Base-by-base conservation (phyloP, 768 basidiomycete species). In the Agrocybe pediades region DNA sequence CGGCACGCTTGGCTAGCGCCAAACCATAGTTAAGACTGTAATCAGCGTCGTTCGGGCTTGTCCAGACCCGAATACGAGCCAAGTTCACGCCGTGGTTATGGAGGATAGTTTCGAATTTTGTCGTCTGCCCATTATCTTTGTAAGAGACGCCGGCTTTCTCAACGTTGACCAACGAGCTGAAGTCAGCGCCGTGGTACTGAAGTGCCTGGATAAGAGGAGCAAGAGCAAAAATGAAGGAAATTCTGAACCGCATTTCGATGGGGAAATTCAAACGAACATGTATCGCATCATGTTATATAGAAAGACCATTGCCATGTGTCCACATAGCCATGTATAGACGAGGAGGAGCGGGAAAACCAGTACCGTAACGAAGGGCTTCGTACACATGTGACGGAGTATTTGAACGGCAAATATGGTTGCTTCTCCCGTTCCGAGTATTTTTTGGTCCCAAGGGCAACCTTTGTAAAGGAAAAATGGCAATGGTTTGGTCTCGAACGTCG, bases 1-100 rank as follows among this genome's bases (percentile, higher is more conserved):
- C 74, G 41, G 81, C 78, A 9, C 84, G 71, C 66, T 83, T 83
- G 5, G 78, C 84, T 36, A 85, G 66, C 0, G 73, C 72, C 20
- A 87, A 69, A 0, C 75, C 83, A 57, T 84, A 83, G 30, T 62
- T 67, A 49, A 83, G 63, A 57, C 77, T 80, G 62, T 85, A 85
- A 20, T 77, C 64, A 1, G 71, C 62, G 46, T 74, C 72, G 54
- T 73, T 74, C n/a, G 80, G 81, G 55, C 82, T 79, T 0, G 83
- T 85, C 85, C 85, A 87, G 24, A 87, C 67, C 11, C 85, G 72
- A 41, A 85, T 79, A 11, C 85, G 78, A 8, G 80, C 84, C 6
- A 83, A 68, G 56, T 85, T 86, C 41, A 74, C 71, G 26, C 84
- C 85, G 54, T 83, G 78, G 43, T 74, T 74, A 9, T 66, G 65